Evolutionary conservation across 352 stramenopile genomes (phyloP).

Genomic region (Aphanomyces astaci): DNA sequence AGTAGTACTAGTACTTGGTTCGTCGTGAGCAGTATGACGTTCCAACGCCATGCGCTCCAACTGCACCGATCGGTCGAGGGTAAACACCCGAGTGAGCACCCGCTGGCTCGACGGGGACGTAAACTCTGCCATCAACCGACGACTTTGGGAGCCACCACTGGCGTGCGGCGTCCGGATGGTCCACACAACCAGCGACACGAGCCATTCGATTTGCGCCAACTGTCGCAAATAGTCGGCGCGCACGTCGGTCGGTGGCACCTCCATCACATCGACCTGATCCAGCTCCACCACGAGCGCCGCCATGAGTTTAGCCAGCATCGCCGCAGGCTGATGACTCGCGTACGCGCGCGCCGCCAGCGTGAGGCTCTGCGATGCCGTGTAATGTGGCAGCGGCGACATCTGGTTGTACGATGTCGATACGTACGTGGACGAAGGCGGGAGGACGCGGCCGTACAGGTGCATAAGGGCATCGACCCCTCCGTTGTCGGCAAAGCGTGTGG

Average conservation of each 20-base stretch:
- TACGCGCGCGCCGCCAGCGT: constrained; percentile 84
- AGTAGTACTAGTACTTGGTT: too few species aligned
- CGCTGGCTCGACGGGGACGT: constrained; percentile 43
- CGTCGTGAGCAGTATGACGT: too few species aligned
- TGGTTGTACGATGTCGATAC: constrained; percentile 40
- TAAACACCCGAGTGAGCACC: constrained; percentile 56
- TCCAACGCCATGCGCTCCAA: constrained; percentile 64
- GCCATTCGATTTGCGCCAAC: constrained; percentile 68
- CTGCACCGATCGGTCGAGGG: constrained; percentile 59
- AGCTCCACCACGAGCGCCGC: constrained; percentile 52
- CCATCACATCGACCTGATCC: constrained; percentile 34
- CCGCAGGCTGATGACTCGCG: constrained; percentile 78
- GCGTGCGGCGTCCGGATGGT: constrained; percentile 65
- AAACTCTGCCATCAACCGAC: constrained; percentile 74
- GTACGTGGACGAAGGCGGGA: constrained; percentile 75
- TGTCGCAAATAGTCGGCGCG: constrained; percentile 60
- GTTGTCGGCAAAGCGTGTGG: constrained; percentile 83
- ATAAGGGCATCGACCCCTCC: constrained; percentile 87
- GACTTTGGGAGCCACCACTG: constrained; percentile 45
- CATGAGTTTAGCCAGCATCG: constrained; percentile 60
- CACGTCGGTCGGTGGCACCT: constrained; percentile 38
- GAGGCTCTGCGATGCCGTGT: constrained; percentile 83
- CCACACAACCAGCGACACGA: constrained; percentile 64
- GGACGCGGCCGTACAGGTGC: constrained; percentile 80
- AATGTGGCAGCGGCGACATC: constrained; percentile 57